These are phyloP conservation scores for Pseudogymnoascus pannorum DNA, from an alignment of 2,329 filamentous ascomycete species.

Conservation along the genomic window DNA sequence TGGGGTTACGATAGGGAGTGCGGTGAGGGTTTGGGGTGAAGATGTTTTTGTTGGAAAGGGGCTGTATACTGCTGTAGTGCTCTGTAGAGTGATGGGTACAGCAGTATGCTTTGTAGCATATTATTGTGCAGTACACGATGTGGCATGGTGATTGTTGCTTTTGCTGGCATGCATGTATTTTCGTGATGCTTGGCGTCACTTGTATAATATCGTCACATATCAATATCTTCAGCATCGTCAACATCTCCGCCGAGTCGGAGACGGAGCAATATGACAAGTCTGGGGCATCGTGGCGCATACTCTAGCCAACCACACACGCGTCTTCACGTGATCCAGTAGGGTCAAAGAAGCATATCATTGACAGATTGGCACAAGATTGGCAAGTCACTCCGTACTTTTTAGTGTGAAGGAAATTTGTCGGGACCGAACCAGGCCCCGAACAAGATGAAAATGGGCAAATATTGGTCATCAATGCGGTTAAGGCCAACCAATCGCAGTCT, in stretches of 20 bases:
- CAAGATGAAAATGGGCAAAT: too few relatives aligned
- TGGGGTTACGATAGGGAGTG: too few relatives aligned
- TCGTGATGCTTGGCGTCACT: background rate
- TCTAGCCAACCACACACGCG: too few relatives aligned
- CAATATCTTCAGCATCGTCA: background rate
- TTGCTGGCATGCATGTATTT: background rate
- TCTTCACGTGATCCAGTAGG: background rate
- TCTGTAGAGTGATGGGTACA: too few relatives aligned
- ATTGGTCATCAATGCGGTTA: background rate
- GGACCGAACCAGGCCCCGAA: background rate
- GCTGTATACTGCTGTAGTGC: too few relatives aligned
- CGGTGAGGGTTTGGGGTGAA: background rate
- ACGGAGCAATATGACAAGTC: background rate
- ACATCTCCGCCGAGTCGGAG: background rate
- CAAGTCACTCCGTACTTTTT: too few relatives aligned
- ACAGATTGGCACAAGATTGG: background rate
- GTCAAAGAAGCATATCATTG: background rate
- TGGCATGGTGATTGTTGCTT: background rate
- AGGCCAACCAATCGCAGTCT: background rate
- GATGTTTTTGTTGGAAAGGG: too few relatives aligned
- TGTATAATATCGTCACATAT: background rate
- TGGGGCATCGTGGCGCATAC: too few relatives aligned
- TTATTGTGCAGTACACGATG: background rate
- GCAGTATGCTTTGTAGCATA: too few relatives aligned
- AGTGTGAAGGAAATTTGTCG: background rate